These are phyloP conservation scores for Chaetomium tenue DNA, from an alignment of 495 filamentous ascomycete species.

Conservation along the genomic window DNA sequence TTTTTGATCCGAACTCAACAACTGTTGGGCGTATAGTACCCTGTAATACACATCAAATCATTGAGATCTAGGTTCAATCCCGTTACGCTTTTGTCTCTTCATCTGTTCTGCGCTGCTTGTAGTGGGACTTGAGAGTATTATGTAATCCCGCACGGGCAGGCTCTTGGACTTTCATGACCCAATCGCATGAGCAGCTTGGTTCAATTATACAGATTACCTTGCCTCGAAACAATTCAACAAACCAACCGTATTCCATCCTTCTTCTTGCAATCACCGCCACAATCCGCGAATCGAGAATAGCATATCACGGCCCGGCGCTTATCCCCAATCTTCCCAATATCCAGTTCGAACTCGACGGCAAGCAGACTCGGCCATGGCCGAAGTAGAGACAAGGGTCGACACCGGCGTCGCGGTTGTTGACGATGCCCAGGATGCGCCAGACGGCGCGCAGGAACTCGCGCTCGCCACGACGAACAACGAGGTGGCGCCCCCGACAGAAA, in stretches of 20 bases:
- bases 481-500: slow-evolving; percentile 47
- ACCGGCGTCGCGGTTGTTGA: slow-evolving; percentile 18
- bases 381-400: slow-evolving; percentile 17
- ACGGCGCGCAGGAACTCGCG: slow-evolving; percentile 30
- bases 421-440: slow-evolving; percentile 19
- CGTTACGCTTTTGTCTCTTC: too few relatives aligned
- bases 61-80: too few relatives aligned
- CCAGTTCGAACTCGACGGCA: background rate
- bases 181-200: too few relatives aligned
- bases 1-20: too few relatives aligned
- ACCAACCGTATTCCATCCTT: background rate
- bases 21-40: too few relatives aligned
- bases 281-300: background rate
- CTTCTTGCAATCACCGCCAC: background rate
- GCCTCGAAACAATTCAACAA: too few relatives aligned
- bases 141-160: too few relatives aligned
- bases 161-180: too few relatives aligned
- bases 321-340: background rate
- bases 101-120: too few relatives aligned
- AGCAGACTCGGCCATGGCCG: background rate
- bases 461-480: slow-evolving; percentile 45
- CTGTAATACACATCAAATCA: too few relatives aligned
- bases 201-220: too few relatives aligned
- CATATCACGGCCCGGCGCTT: background rate
- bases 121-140: too few relatives aligned